Conservation (phyloP, 352 stramenopile species). For the Phytophthora macrochlamydospora region DNA sequence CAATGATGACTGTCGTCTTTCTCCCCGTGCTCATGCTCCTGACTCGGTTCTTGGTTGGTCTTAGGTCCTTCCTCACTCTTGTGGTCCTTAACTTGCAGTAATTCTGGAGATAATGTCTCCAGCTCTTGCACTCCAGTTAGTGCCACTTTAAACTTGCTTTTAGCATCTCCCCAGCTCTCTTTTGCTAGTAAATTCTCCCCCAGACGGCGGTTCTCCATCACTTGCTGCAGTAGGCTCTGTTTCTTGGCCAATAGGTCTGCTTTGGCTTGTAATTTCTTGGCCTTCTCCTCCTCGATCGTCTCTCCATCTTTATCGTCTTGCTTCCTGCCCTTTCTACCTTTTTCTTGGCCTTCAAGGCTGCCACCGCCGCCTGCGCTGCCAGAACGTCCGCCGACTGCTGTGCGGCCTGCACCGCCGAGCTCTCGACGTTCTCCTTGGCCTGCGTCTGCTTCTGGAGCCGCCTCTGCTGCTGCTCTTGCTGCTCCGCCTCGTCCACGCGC, state of each 20-base stretch:
- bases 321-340: slow-evolving; percentile 10
- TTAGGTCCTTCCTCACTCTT: slow-evolving; percentile 13
- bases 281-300: background rate
- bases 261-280: slow-evolving; percentile 30
- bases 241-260: slow-evolving; percentile 50
- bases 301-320: background rate
- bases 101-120: slow-evolving; percentile 42
- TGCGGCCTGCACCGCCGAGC: slow-evolving; percentile 39
- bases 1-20: slow-evolving; percentile 14
- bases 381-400: slow-evolving; percentile 67
- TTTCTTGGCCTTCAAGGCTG: slow-evolving; percentile 64
- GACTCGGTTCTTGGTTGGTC: background rate
- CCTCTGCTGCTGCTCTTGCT: slow-evolving; percentile 38
- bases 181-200: slow-evolving; percentile 40
- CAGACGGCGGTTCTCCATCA: slow-evolving; percentile 42
- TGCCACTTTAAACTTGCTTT: slow-evolving; percentile 37
- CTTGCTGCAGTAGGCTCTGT: slow-evolving; percentile 55
- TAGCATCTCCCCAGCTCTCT: slow-evolving; percentile 16
- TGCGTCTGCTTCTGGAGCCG: slow-evolving; percentile 38
- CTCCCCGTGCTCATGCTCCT: background rate
- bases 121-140: slow-evolving; percentile 39
- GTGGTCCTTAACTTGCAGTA: slow-evolving; percentile 35
- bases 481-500: slow-evolving; percentile 49
- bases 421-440: slow-evolving; percentile 61
- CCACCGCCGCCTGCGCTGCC: slow-evolving; percentile 66